Percentiles rank a stretch among this genome's conserved stretches.
These are phyloP conservation scores for Aeschynomene evenia DNA, from an alignment of 306 rosid genomes.

Conservation along the genomic window DNA sequence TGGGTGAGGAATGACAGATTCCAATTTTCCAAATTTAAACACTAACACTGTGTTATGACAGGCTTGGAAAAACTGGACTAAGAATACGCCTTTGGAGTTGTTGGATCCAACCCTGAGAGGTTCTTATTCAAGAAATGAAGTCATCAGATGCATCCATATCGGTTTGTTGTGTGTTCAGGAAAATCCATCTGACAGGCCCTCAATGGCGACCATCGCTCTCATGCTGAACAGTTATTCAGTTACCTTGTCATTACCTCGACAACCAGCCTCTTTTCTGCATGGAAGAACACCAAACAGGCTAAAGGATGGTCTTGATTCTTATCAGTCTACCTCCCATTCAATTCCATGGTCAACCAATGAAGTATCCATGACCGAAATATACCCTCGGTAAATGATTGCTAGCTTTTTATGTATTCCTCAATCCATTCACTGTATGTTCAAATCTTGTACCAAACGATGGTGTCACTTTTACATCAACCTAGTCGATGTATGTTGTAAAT, in stretches of 20 bases:
- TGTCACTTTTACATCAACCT: not conserved
- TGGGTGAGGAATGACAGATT: not conserved
- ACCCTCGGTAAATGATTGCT: constrained; percentile 29
- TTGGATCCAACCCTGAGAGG: constrained; percentile 49
- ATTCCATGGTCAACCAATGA: constrained; percentile 33
- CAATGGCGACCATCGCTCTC: constrained; percentile 45
- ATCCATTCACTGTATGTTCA: not conserved
- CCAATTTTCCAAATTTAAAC: not conserved
- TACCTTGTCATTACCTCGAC: constrained; percentile 37
- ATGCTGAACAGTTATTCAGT: constrained; percentile 48
- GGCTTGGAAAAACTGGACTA: constrained; percentile 52
- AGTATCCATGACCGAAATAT: constrained; percentile 32
- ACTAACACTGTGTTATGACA: constrained; percentile 16
- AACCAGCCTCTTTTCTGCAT: constrained; percentile 35
- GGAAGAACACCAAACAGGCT: constrained; percentile 33
- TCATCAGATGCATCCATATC: constrained; percentile 53
- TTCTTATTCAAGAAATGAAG: constrained; percentile 50
- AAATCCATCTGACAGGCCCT: constrained; percentile 45
- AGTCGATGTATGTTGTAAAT: not conserved
- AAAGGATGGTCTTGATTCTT: constrained; percentile 11
- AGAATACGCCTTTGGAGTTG: constrained; percentile 37
- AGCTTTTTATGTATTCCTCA: not conserved
- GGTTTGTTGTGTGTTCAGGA: constrained; percentile 57
- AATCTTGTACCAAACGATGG: not conserved
- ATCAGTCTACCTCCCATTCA: constrained; percentile 27